A percentile compares a stretch with the other conserved stretches of the same genome.
Evolutionary conservation across 2,329 filamentous ascomycete genomes (phyloP).

Genomic region (Diplodia scrobiculata): DNA sequence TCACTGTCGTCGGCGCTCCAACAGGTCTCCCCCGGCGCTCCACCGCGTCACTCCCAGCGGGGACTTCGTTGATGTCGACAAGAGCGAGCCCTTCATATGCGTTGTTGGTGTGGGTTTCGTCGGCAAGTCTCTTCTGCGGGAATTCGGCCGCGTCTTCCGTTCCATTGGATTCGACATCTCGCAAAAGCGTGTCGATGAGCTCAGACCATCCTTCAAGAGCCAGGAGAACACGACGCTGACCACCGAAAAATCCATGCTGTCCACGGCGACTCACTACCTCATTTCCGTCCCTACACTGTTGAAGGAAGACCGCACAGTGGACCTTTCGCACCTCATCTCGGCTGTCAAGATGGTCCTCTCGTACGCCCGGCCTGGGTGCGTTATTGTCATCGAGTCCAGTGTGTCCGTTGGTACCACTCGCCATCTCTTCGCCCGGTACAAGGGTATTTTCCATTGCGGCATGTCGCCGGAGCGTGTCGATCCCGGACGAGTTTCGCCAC

Average conservation of each 20-base stretch:
- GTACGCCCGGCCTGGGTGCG: slow-evolving; percentile 50
- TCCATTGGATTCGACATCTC: slow-evolving; percentile 47
- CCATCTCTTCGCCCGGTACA: slow-evolving; percentile 43
- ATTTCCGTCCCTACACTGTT: slow-evolving; percentile 59
- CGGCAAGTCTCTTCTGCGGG: slow-evolving; percentile 53
- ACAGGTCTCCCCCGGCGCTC: neutral
- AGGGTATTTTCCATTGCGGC: slow-evolving; percentile 17
- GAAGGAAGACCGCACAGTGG: slow-evolving; percentile 51
- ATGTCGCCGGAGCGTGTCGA: slow-evolving; percentile 48
- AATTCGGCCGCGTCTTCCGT: slow-evolving; percentile 48
- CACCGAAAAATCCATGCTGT: slow-evolving; percentile 47
- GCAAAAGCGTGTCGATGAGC: neutral
- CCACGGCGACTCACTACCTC: slow-evolving; percentile 55
- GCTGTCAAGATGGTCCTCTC: slow-evolving; percentile 49
- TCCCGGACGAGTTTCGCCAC: slow-evolving; percentile 49
- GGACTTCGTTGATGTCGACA: neutral
- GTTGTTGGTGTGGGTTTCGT: slow-evolving; percentile 59
- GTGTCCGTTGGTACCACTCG: slow-evolving; percentile 60
- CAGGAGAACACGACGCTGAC: slow-evolving; percentile 1
- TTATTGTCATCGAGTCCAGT: slow-evolving; percentile 58
- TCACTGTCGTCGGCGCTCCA: slow-evolving; percentile 14
- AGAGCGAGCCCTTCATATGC: slow-evolving; percentile 41
- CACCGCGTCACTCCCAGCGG: neutral
- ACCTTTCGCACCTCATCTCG: slow-evolving; percentile 52
- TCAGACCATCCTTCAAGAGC: slow-evolving; percentile 32